phyloP scores from a whole-genome alignment of 2,329 filamentous ascomycete species.

The Westerdykella sp. region DNA sequence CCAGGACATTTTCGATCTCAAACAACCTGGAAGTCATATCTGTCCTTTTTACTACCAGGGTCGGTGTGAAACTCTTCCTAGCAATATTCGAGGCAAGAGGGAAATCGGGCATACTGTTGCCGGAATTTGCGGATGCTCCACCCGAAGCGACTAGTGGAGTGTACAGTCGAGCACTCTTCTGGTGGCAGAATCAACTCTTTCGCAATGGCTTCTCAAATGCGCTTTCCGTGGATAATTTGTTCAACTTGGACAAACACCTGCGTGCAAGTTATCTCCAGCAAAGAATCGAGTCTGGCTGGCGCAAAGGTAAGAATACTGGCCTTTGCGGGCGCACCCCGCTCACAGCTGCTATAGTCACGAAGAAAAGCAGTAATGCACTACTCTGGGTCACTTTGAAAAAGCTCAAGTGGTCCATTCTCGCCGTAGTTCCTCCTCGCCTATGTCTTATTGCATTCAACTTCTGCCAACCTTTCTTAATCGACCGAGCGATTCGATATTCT shows the following conservation, averaged over 20 bases:
- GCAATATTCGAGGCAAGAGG: conserved; percentile 42
- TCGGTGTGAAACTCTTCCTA: conserved; percentile 41
- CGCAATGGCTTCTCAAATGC: conserved; percentile 42
- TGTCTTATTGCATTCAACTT: conserved; percentile 34
- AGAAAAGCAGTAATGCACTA: conserved; percentile 17
- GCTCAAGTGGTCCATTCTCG: conserved; percentile 27
- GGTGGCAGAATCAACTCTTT: conserved; percentile 51
- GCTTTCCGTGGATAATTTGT: conserved; percentile 42
- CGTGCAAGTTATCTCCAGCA: conserved; percentile 38
- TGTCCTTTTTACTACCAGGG: conserved; percentile 37
- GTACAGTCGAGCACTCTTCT: conserved; percentile 46
- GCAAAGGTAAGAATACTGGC: conserved; percentile 28
- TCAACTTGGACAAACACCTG: conserved; percentile 42
- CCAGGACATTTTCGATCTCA: conserved; percentile 38
- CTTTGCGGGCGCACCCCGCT: conserved; percentile 2
- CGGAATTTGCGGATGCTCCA: conserved; percentile 38
- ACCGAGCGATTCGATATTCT: conserved; percentile 25
- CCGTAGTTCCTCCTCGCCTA: conserved; percentile 23
- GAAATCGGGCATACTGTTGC: conserved; percentile 40
- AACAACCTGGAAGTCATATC: conserved; percentile 36
- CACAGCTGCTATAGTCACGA: conserved; percentile 8
- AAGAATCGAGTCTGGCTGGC: conserved; percentile 37
- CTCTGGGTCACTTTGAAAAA: conserved; percentile 20
- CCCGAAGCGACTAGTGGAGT: conserved; percentile 49
- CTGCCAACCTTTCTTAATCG: conserved; percentile 33